Percentiles rank a stretch among this genome's conserved stretches.
Evolutionary conservation across 2,329 filamentous ascomycete species (phyloP).

Genomic region (Beauveria scarabaeidicola): DNA sequence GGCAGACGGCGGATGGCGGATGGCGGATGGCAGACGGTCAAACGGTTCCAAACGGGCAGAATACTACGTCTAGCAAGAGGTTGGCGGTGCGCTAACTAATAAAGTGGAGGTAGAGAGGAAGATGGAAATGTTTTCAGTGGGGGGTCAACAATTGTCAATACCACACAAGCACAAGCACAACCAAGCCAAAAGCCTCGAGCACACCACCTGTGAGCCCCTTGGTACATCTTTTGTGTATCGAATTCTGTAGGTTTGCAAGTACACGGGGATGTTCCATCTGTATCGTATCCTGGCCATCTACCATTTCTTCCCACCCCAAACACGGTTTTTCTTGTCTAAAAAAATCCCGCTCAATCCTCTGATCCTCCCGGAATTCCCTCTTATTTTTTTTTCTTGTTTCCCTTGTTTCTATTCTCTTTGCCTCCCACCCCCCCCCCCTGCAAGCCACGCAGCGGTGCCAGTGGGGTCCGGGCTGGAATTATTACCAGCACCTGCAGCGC

Average conservation of each 20-base stretch:
- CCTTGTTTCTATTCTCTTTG: neutral
- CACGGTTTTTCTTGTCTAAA: neutral
- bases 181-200: neutral
- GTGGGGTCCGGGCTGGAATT: too few relatives aligned
- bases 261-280: too few relatives aligned
- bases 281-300: too few relatives aligned
- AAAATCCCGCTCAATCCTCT: neutral
- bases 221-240: too few relatives aligned
- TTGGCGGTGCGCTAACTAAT: constrained; percentile 1
- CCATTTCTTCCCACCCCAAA: too few relatives aligned
- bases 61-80: neutral
- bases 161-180: too few relatives aligned
- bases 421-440: neutral
- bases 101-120: constrained; percentile 1
- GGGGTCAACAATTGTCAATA: too few relatives aligned
- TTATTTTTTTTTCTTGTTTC: neutral
- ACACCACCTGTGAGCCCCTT: too few relatives aligned
- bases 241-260: too few relatives aligned
- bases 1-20: neutral
- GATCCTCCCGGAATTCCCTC: neutral
- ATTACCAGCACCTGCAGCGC: too few relatives aligned
- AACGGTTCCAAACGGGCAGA: neutral
- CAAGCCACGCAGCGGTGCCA: too few relatives aligned
- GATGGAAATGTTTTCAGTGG: neutral
- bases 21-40: neutral